These are phyloP conservation scores for Xylaria cubensis DNA, from an alignment of 495 filamentous ascomycete genomes.

Conservation along the genomic window DNA sequence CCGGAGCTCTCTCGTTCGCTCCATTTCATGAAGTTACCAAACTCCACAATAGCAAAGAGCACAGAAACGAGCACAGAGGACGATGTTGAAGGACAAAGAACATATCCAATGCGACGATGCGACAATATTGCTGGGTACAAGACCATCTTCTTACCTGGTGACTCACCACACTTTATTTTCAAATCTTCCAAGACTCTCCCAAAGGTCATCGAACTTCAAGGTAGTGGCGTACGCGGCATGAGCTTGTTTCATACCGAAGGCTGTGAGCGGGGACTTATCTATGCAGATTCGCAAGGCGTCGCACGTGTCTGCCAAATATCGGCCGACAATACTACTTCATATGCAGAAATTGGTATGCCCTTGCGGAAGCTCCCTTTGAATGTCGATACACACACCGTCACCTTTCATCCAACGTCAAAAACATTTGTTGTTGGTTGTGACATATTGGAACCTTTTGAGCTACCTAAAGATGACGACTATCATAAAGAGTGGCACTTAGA, in stretches of 20 bases:
- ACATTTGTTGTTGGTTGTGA: slow-evolving; percentile 81
- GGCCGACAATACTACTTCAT: slow-evolving; percentile 61
- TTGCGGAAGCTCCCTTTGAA: slow-evolving; percentile 71
- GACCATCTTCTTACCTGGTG: slow-evolving; percentile 80
- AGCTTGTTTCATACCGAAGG: slow-evolving; percentile 73
- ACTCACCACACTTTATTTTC: slow-evolving; percentile 78
- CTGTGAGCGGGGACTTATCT: slow-evolving; percentile 83
- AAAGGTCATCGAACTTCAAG: slow-evolving; percentile 72
- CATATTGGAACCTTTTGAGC: slow-evolving; percentile 69
- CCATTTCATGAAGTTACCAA: slow-evolving; percentile 76
- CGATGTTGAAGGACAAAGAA: slow-evolving; percentile 48
- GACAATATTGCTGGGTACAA: slow-evolving; percentile 75
- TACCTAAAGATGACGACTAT: slow-evolving; percentile 83
- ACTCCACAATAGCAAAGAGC: slow-evolving; percentile 64
- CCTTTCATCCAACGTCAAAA: slow-evolving; percentile 75
- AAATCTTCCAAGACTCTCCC: slow-evolving; percentile 77
- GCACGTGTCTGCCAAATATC: slow-evolving; percentile 74
- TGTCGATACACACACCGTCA: slow-evolving; percentile 72
- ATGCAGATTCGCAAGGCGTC: slow-evolving; percentile 70
- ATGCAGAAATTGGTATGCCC: slow-evolving; percentile 72
- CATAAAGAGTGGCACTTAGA: slow-evolving; percentile 81
- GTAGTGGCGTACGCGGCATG: slow-evolving; percentile 67
- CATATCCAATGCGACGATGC: slow-evolving; percentile 65
- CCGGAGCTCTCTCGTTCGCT: slow-evolving; percentile 54
- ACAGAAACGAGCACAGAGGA: slow-evolving; percentile 47